These are phyloP conservation scores for Coemansia sp. DNA, from an alignment of 192 early-diverging fungal genomes.

Conservation along the genomic window DNA sequence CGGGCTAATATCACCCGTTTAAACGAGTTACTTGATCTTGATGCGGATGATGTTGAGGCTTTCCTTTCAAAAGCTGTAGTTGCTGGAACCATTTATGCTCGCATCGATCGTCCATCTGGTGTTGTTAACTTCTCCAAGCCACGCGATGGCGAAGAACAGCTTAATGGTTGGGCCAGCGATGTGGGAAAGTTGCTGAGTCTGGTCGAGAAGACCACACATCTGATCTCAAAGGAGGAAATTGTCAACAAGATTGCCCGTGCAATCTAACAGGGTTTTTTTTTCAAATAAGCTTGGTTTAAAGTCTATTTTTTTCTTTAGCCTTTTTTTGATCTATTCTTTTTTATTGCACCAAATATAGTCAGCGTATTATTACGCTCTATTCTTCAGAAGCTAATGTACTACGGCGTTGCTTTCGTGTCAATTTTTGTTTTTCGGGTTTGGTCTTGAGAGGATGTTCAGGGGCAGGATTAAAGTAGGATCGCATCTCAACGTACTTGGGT, in stretches of 20 bases:
- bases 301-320: neutral
- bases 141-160: constrained; percentile 82
- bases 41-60: constrained; percentile 79
- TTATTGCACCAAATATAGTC: neutral
- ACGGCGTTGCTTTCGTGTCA: neutral
- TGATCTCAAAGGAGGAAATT: constrained; percentile 90
- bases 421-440: neutral
- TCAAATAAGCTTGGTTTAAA: neutral
- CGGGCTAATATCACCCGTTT: constrained; percentile 82
- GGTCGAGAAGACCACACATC: constrained; percentile 93
- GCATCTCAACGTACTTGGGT: constrained; percentile 47
- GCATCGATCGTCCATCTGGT: constrained; percentile 90
- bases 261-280: constrained; percentile 18
- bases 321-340: neutral
- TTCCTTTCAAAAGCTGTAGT: constrained; percentile 93
- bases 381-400: neutral
- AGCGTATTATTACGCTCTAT: neutral
- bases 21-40: constrained; percentile 87
- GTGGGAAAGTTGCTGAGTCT: constrained; percentile 83
- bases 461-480: constrained; percentile 22
- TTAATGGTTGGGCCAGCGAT: constrained; percentile 93
- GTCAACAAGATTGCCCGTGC: constrained; percentile 76
- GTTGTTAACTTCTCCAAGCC: constrained; percentile 82
- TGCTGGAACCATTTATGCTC: constrained; percentile 91
- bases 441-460: neutral